Conservation (phyloP, 2,329 filamentous ascomycete genomes). For the Fusarium scirpi region DNA sequence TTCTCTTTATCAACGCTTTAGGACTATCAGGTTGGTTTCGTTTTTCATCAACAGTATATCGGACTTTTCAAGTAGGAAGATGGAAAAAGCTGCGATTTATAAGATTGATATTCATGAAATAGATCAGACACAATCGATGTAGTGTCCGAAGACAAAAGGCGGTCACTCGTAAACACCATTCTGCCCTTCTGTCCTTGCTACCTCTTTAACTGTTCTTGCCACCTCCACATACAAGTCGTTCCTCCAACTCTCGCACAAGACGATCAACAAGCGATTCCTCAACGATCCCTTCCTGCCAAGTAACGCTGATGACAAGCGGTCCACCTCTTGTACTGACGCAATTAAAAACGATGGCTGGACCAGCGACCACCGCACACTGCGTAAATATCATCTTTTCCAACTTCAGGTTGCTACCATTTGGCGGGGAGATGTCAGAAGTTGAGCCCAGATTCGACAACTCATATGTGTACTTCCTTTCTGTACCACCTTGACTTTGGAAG, state of each 20-base stretch:
- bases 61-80: no score
- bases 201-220: not conserved
- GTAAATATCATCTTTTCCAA: slow-evolving; percentile 22
- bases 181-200: not conserved
- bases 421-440: not conserved
- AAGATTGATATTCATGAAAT: no score
- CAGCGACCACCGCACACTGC: slow-evolving; percentile 15
- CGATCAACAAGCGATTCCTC: slow-evolving; percentile 3
- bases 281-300: slow-evolving; percentile 22
- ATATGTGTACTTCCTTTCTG: slow-evolving; percentile 1
- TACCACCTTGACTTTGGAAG: slow-evolving; percentile 7
- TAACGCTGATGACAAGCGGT: not conserved
- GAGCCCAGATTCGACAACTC: slow-evolving; percentile 30
- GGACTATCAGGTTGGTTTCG: no score
- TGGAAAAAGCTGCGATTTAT: no score
- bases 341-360: slow-evolving; percentile 24
- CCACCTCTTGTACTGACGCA: slow-evolving; percentile 20
- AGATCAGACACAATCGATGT: no score
- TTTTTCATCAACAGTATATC: no score
- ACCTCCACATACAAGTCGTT: not conserved
- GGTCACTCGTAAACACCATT: not conserved
- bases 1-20: no score
- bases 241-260: not conserved
- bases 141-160: not conserved
- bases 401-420: not conserved